Evolutionary conservation across 345 rosid species (phyloP).

Genomic region (Lepidium sativum): DNA sequence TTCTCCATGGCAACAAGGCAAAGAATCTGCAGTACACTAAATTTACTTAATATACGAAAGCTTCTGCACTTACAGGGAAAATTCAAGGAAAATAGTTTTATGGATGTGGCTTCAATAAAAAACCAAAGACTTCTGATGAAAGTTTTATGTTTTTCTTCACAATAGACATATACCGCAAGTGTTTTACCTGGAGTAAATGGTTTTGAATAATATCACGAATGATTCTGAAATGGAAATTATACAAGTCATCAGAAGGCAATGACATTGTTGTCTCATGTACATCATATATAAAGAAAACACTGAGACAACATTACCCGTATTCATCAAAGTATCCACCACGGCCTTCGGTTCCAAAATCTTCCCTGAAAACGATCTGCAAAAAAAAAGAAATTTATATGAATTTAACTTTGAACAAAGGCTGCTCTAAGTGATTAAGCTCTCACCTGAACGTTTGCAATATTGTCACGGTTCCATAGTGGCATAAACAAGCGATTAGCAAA

Average conservation of each 20-base stretch:
- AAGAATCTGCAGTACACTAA: slow-evolving; percentile 51
- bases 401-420: neutral
- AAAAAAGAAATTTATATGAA: neutral
- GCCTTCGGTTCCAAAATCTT: slow-evolving; percentile 98
- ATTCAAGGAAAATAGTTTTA: neutral
- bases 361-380: slow-evolving; percentile 89
- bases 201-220: slow-evolving; percentile 98
- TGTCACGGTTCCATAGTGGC: slow-evolving; percentile 99
- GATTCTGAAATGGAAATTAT: slow-evolving; percentile 47
- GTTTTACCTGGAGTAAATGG: slow-evolving; percentile 82
- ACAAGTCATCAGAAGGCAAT: slow-evolving; percentile 13
- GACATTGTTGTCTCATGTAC: neutral
- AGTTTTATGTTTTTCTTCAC: neutral
- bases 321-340: slow-evolving; percentile 99
- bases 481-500: slow-evolving; percentile 92
- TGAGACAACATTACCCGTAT: slow-evolving; percentile 60
- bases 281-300: neutral
- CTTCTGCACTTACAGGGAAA: neutral
- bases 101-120: neutral
- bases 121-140: neutral
- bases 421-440: slow-evolving; percentile 15
- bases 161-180: neutral
- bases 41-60: slow-evolving; percentile 3
- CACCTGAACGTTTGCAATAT: slow-evolving; percentile 94
- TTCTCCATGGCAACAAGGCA: slow-evolving; percentile 98